Evolutionary conservation across 257 asterid genomes (phyloP).

Genomic region (Echites panduratus): DNA sequence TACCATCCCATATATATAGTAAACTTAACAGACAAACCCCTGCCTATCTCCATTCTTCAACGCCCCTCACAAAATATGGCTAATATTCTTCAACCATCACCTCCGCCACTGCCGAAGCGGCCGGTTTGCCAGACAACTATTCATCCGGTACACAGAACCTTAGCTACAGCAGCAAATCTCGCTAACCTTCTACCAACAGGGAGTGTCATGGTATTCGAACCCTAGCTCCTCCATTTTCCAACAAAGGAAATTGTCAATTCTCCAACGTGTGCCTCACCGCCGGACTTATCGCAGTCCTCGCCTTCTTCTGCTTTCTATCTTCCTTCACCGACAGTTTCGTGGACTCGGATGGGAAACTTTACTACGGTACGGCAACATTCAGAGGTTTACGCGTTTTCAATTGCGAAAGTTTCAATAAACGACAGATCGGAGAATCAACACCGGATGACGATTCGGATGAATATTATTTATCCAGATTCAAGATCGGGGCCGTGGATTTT

Average conservation of each 20-base stretch:
- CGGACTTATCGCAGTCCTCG: conserved; percentile 29
- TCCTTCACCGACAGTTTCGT: conserved; percentile 53
- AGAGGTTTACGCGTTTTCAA: conserved; percentile 47
- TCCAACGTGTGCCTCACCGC: conserved; percentile 41
- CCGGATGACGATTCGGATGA: conserved; percentile 1
- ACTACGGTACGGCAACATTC: conserved; percentile 47
- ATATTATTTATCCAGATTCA: conserved; percentile 25
- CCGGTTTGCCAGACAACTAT: not conserved
- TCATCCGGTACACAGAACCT: conserved; percentile 35
- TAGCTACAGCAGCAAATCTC: conserved; percentile 53
- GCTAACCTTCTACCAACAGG: conserved; percentile 72
- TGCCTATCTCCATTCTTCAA: not conserved
- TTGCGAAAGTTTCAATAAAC: conserved; percentile 5
- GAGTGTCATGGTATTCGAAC: conserved; percentile 51
- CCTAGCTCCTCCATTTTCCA: conserved; percentile 50
- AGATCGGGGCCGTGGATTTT: conserved; percentile 33
- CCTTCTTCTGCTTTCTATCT: conserved; percentile 42
- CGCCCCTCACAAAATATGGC: not conserved
- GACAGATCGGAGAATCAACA: not conserved
- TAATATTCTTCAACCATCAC: not conserved
- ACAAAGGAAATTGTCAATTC: conserved; percentile 36
- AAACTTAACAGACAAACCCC: not conserved
- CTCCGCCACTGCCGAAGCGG: not conserved
- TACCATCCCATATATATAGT: not conserved
- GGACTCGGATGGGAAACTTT: conserved; percentile 30